phyloP scores from a whole-genome alignment of 441 rosid species.

The Cnidoscolus chayamansa region DNA sequence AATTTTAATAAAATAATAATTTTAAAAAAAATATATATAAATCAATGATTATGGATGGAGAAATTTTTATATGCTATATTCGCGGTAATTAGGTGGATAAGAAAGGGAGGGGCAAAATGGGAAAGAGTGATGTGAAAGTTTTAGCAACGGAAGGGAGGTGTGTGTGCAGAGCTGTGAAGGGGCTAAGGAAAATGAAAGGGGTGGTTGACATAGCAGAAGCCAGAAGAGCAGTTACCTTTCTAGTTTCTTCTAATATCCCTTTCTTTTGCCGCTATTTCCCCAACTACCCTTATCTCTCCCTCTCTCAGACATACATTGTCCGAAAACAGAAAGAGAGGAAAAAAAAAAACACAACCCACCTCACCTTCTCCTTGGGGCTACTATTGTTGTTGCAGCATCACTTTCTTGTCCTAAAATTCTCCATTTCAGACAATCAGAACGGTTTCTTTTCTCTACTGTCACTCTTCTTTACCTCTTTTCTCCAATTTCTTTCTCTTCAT shows the following conservation, averaged over 20 bases:
- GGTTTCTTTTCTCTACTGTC: slow-evolving; percentile 18
- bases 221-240: slow-evolving; percentile 41
- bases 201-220: slow-evolving; percentile 37
- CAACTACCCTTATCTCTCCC: slow-evolving; percentile 42
- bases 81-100: too few species aligned
- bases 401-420: slow-evolving; percentile 42
- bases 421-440: slow-evolving; percentile 41
- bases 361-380: slow-evolving; percentile 13
- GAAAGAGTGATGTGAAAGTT: slow-evolving; percentile 54
- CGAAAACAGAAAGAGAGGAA: not conserved
- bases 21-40: too few species aligned
- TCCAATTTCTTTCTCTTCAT: slow-evolving; percentile 13
- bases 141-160: slow-evolving; percentile 8
- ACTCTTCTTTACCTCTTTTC: slow-evolving; percentile 18
- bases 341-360: not conserved
- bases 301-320: slow-evolving; percentile 9
- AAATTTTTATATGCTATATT: too few species aligned
- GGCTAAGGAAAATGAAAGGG: slow-evolving; percentile 62
- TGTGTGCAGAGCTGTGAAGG: slow-evolving; percentile 48
- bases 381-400: slow-evolving; percentile 34
- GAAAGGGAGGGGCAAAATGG: slow-evolving; percentile 40
- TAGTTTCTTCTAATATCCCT: slow-evolving; percentile 1
- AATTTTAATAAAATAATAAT: too few species aligned
- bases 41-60: too few species aligned
- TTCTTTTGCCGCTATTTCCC: slow-evolving; percentile 34